Evolutionary conservation across 148 eudicot species (phyloP).

Genomic region (Persicaria maculosa): DNA sequence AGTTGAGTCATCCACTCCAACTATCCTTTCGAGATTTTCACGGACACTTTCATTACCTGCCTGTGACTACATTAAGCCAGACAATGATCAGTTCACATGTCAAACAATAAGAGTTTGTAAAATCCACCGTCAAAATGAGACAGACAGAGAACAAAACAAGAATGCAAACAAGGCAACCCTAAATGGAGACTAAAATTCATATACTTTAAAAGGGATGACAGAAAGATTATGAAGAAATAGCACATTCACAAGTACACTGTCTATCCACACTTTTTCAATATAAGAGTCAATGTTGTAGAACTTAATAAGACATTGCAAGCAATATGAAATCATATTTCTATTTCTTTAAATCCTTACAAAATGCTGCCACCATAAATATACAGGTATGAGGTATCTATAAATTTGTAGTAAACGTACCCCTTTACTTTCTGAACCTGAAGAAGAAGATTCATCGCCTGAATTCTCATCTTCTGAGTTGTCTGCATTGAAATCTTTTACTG

Average conservation of each 20-base stretch:
- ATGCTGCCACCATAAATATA: not conserved
- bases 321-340: not conserved
- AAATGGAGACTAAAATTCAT: not conserved
- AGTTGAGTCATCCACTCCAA: conserved; percentile 74
- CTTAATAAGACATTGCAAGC: not conserved
- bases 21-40: conserved; percentile 71
- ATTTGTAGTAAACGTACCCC: conserved; percentile 1
- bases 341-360: not conserved
- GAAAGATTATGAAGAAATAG: not conserved
- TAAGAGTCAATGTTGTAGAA: not conserved
- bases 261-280: not conserved
- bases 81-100: not conserved
- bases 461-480: conserved; percentile 11
- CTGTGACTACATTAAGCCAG: conserved; percentile 22
- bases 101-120: not conserved
- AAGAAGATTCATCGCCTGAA: conserved; percentile 7
- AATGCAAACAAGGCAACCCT: not conserved
- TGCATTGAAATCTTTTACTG: conserved; percentile 2
- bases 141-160: not conserved
- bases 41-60: conserved; percentile 43
- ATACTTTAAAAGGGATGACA: not conserved
- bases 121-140: not conserved
- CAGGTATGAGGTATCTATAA: not conserved
- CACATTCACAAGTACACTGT: not conserved
- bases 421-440: conserved; percentile 11